Base-by-base conservation (phyloP, 2,329 filamentous ascomycete genomes). In the Phaeosphaeriaceae sp. region DNA sequence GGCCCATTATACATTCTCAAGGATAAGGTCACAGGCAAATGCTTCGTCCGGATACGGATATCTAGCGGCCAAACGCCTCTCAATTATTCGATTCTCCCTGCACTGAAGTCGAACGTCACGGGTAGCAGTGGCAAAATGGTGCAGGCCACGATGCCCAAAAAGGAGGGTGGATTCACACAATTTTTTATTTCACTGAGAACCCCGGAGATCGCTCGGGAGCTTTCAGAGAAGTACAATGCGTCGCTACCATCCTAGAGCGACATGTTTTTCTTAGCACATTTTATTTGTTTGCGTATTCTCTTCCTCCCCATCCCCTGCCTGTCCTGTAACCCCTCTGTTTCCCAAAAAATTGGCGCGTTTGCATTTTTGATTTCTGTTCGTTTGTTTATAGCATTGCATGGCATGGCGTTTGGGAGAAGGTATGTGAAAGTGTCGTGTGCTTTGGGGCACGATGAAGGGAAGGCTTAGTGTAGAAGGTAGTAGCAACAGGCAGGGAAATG, bases 1-100 rank as follows among this genome's bases (percentile, higher is more conserved):
- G 72, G 70, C 11, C 65, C 66, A 3, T 50, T 74, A 3, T 71
- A 66, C 58, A 68, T 74, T 21, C 61, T 74, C 35, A 70, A 69
- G 53, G 64, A 71, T 51, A 74, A 73, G 46, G 54, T 62, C 35
- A 66, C 58, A 17, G 65, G 63, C 33, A 69, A 66, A 33, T 64
- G 63, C 40, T 56, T 71, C 23, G 53, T 73, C 11, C 64, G 71
- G 9, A 63, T 73, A 29, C 70, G 71, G 41, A 59, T 69, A 12
- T 52, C 63, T 11, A 68, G 61, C 36, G 72, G 72, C 12, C 53
- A 55, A 2, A 67, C 63, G 2, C 60, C 64, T 4, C 52, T 73
- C 37, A 73, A 74, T 50, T 68, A 68, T 48, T 56, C 60, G 28
- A 59, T 73, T 26, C 44, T 70, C 15, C 59, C 67, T 6, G 55